These are phyloP conservation scores for Pichia sp. DNA, from an alignment of 1,139 yeast genomes.

Conservation along the genomic window DNA sequence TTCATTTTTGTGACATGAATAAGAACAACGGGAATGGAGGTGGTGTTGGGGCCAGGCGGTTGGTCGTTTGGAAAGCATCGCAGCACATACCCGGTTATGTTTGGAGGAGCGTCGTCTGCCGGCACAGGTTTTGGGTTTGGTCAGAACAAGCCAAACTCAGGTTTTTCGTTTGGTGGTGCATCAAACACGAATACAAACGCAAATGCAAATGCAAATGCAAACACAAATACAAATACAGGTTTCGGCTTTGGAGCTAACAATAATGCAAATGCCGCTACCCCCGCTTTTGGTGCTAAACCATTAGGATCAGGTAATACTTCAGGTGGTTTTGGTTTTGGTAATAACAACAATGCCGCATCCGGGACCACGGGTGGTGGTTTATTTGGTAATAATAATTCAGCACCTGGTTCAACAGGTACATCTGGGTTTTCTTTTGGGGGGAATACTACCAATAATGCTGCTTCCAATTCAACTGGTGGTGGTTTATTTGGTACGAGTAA, in stretches of 20 bases:
- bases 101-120: conserved; percentile 1
- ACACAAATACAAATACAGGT: conserved; percentile 11
- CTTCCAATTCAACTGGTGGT: conserved; percentile 6
- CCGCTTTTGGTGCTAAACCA: conserved; percentile 11
- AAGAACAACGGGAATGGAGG: no score
- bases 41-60: neutral
- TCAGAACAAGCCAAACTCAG: conserved; percentile 9
- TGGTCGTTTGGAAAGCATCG: neutral
- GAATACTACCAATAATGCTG: conserved; percentile 1
- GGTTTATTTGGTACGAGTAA: conserved; percentile 21
- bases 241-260: conserved; percentile 24
- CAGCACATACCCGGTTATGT: neutral
- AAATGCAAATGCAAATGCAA: conserved; percentile 33
- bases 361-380: neutral
- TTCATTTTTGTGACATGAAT: no score
- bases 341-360: conserved; percentile 30
- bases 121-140: conserved; percentile 3
- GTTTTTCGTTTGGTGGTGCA: conserved; percentile 39
- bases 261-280: neutral
- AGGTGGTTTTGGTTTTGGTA: no score
- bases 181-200: conserved; percentile 27
- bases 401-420: conserved; percentile 21
- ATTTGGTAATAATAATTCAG: neutral
- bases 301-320: no score
- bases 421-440: conserved; percentile 39